Percentiles rank a stretch among this genome's conserved stretches.
Conservation (phyloP, 495 filamentous ascomycete species). For the Aspergillus panamensis region DNA sequence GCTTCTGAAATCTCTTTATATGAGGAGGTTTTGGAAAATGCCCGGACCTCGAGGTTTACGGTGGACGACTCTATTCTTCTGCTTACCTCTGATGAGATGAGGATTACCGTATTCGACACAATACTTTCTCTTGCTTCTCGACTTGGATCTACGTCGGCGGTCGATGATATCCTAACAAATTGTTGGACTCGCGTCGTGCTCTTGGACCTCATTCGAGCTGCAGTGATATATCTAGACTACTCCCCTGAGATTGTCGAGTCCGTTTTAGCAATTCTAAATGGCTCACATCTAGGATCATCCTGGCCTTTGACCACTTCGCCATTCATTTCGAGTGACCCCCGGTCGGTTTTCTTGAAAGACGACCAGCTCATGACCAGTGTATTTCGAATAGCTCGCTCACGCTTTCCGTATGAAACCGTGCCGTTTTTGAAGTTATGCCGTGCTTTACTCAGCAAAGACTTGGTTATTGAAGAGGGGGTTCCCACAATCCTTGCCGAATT, state of each 20-base stretch:
- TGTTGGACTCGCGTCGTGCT: slow-evolving; percentile 54
- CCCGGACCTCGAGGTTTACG: slow-evolving; percentile 34
- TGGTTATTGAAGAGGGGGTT: slow-evolving; percentile 48
- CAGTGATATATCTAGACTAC: slow-evolving; percentile 58
- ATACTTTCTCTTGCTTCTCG: slow-evolving; percentile 54
- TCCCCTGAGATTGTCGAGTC: slow-evolving; percentile 61
- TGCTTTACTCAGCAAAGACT: slow-evolving; percentile 43
- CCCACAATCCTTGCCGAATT: slow-evolving; percentile 53
- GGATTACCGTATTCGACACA: slow-evolving; percentile 57
- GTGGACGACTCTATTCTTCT: slow-evolving; percentile 47
- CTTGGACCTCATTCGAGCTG: slow-evolving; percentile 61
- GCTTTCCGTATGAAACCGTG: slow-evolving; percentile 84
- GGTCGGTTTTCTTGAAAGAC: slow-evolving; percentile 52
- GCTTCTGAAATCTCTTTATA: slow-evolving; percentile 43
- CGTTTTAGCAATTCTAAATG: slow-evolving; percentile 56
- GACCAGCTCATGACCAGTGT: slow-evolving; percentile 51
- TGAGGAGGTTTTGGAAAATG: slow-evolving; percentile 50
- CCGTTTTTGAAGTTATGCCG: slow-evolving; percentile 70
- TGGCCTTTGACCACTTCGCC: slow-evolving; percentile 33
- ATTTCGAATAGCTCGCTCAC: slow-evolving; percentile 58
- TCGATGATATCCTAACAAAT: slow-evolving; percentile 39
- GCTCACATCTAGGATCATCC: slow-evolving; percentile 25
- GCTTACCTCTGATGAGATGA: slow-evolving; percentile 52
- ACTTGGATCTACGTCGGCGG: slow-evolving; percentile 33
- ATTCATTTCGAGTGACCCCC: slow-evolving; percentile 43